Conservation (phyloP, 192 early-diverging fungal genomes). For the Coemansia sp. region DNA sequence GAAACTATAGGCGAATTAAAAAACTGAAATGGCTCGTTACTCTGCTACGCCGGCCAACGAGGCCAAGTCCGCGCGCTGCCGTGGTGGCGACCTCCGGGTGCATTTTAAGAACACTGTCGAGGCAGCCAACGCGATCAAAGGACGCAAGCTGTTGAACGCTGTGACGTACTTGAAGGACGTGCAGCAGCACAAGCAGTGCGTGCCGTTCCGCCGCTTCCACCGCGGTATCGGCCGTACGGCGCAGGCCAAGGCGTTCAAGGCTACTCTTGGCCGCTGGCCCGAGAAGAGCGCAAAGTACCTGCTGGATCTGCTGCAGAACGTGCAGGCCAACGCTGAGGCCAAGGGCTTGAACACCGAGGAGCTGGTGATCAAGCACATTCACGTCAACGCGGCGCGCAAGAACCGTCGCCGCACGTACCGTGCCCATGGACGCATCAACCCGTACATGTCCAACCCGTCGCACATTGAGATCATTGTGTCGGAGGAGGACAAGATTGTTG, state of each 20-base stretch:
- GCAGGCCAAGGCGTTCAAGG: constrained; percentile 88
- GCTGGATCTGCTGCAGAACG: constrained; percentile 92
- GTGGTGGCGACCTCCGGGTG: constrained; percentile 91
- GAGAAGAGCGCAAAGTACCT: constrained; percentile 94
- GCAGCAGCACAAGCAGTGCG: constrained; percentile 93
- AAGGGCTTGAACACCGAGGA: constrained; percentile 91
- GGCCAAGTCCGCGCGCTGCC: constrained; percentile 83
- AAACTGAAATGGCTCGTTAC: constrained; percentile 70
- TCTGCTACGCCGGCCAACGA: constrained; percentile 79
- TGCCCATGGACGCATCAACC: constrained; percentile 96
- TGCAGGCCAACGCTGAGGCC: constrained; percentile 93
- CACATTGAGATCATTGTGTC: constrained; percentile 95
- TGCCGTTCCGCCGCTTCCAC: constrained; percentile 96
- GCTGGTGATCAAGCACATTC: constrained; percentile 91
- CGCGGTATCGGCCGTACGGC: constrained; percentile 96
- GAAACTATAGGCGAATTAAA: no score
- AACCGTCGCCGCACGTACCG: constrained; percentile 96
- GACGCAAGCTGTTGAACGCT: constrained; percentile 90
- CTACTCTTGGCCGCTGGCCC: constrained; percentile 95
- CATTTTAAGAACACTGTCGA: constrained; percentile 99
- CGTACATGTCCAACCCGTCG: constrained; percentile 93
- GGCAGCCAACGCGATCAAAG: constrained; percentile 88
- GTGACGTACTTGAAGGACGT: constrained; percentile 90
- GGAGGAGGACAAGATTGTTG: constrained; percentile 85
- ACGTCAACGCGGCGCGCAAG: constrained; percentile 98